phyloP scores from a whole-genome alignment of 2,329 filamentous ascomycete species.

The Ustilaginoidea virens region DNA sequence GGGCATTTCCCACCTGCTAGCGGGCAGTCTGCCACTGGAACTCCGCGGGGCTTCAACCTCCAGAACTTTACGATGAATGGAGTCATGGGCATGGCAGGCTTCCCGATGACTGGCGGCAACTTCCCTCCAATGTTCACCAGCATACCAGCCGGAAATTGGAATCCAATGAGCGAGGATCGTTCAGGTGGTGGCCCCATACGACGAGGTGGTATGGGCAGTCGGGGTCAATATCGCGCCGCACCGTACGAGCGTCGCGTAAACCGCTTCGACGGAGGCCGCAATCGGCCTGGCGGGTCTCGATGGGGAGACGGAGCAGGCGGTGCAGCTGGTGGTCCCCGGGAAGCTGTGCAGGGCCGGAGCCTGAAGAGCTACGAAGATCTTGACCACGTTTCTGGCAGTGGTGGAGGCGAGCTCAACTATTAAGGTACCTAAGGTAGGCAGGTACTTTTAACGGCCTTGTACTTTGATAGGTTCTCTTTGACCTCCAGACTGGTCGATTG shows the following conservation, averaged over 20 bases:
- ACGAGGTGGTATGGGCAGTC: constrained; percentile 40
- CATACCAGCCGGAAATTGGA: constrained; percentile 34
- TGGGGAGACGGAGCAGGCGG: constrained; percentile 66
- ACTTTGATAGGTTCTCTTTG: too few relatives aligned
- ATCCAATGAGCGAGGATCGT: constrained; percentile 36
- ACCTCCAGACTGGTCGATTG: too few relatives aligned
- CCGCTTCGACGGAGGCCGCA: constrained; percentile 35
- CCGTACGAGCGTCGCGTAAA: constrained; percentile 58
- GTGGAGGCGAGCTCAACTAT: constrained; percentile 80
- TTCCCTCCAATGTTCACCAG: constrained; percentile 41
- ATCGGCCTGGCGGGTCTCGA: constrained; percentile 36
- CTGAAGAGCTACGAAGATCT: constrained; percentile 96
- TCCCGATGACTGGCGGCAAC: constrained; percentile 33
- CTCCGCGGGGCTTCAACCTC: constrained; percentile 82
- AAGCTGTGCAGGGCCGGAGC: constrained; percentile 83
- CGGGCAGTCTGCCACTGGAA: constrained; percentile 62
- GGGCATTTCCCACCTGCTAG: constrained; percentile 81
- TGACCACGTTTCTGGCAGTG: constrained; percentile 64
- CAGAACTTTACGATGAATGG: constrained; percentile 50
- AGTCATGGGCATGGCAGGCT: constrained; percentile 44
- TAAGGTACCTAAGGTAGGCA: too few relatives aligned
- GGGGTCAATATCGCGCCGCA: constrained; percentile 46
- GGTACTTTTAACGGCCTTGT: too few relatives aligned
- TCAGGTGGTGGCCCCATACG: constrained; percentile 52
- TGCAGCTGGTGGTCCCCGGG: constrained; percentile 66